Evolutionary conservation across 148 eudicot species (phyloP), one percentile per base, ranked within the genome.

Genomic region (Gaultheria prostrata): DNA sequence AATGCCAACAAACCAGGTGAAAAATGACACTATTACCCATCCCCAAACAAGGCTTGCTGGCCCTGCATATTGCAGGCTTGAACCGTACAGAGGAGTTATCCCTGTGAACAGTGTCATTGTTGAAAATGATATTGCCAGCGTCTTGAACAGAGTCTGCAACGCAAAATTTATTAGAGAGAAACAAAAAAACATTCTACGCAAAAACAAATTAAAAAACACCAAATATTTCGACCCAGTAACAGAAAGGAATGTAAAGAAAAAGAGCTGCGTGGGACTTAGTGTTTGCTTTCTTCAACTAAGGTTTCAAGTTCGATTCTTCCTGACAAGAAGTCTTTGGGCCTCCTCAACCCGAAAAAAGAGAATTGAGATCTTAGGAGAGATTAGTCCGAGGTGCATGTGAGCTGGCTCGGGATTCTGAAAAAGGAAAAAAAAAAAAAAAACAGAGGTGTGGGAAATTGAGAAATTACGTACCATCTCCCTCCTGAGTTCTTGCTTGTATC

Each of bases 11-110:
- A 92, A 91, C 57, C 88, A 86, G 79, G 93, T 91, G 86, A 89
- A 92, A 85, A 92, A 92, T 8, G 92, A 87, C 30, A 92, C 93
- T 8, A 90, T 83, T 59, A 91, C 89, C 94, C 94, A 92, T 72
- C 94, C 94, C 94, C 94, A 92, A 5, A 91, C 92, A 14, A 92
- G 89, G 76, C 90, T 86, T 53, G 95, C 92, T 8, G 95, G 93
- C 9, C 95, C 95, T 24, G 90, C 90, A 85, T 89, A 92, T 72
- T 80, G 91, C 63, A 92, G 39, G 59, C 95, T 92, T 82, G 92
- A 88, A n/a, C 95, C 95, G 80, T 79, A 92, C 78, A 92, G 77
- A 6, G 95, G 95, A 8, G 95, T 92, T 74, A 83, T 83, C 76
- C 95, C 95, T 0, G 95, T 91, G 87, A 92, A 92, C 1, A 92